A percentile compares a stretch with the other conserved stretches of the same genome.
phyloP scores from a whole-genome alignment of 176 grass and related monocot species.

The Aegilops bicornis region DNA sequence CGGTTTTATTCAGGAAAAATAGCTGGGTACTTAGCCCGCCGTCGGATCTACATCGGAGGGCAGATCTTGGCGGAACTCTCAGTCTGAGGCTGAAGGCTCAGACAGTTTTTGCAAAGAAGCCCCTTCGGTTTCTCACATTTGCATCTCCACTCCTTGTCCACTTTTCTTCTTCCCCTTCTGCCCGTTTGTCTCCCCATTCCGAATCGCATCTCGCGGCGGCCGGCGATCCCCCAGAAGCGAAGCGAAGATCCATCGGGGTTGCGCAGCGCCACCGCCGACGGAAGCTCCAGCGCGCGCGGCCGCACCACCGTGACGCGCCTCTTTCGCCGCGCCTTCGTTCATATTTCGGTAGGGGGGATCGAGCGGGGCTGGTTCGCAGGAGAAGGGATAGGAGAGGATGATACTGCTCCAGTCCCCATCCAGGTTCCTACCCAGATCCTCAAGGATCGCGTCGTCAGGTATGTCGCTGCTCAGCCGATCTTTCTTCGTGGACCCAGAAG shows the following conservation, averaged over 20 bases:
- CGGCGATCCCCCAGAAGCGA: background rate
- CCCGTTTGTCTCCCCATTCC: slow-evolving; percentile 19
- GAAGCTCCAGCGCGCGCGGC: background rate
- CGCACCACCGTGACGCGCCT: background rate
- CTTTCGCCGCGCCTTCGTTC: background rate
- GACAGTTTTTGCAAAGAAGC: slow-evolving; percentile 5
- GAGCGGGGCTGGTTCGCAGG: slow-evolving; percentile 9
- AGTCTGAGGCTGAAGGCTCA: background rate
- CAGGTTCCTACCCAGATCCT: slow-evolving; percentile 94
- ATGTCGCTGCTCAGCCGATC: background rate
- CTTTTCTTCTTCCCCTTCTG: slow-evolving; percentile 16
- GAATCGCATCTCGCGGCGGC: slow-evolving; percentile 28
- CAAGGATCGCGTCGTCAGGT: slow-evolving; percentile 89
- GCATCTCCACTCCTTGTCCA: background rate
- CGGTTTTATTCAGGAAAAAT: background rate
- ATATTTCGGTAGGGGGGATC: background rate
- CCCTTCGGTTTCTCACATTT: background rate
- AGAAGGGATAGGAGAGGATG: slow-evolving; percentile 49
- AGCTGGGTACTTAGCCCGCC: background rate
- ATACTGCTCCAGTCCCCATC: slow-evolving; percentile 96
- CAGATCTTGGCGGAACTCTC: background rate
- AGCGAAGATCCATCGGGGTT: slow-evolving; percentile 10
- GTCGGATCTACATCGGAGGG: background rate
- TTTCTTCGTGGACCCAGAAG: background rate
- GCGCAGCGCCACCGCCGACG: background rate